Evolutionary conservation across 768 basidiomycete species (phyloP).

Genomic region (Tricholoma sp.): DNA sequence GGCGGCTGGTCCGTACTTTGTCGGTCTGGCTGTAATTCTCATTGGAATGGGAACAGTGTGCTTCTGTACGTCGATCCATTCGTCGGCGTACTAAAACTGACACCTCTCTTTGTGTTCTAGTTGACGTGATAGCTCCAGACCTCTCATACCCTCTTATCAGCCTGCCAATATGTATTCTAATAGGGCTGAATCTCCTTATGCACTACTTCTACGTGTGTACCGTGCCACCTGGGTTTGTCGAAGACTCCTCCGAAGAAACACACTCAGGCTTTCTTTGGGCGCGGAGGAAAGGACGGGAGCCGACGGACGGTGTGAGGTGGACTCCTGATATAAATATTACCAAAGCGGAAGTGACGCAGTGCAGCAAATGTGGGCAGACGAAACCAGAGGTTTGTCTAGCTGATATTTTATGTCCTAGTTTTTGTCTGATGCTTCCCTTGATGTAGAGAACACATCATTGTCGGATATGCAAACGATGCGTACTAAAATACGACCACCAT

Average conservation of each 20-base stretch:
- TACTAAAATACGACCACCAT: slow-evolving; percentile 89
- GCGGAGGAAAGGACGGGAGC: slow-evolving; percentile 22
- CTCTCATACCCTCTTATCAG: slow-evolving; percentile 56
- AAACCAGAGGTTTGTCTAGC: slow-evolving; percentile 70
- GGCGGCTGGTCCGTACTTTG: slow-evolving; percentile 88
- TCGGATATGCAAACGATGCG: slow-evolving; percentile 83
- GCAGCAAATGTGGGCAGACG: slow-evolving; percentile 60
- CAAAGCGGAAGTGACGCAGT: slow-evolving; percentile 51
- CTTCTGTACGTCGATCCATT: slow-evolving; percentile 62
- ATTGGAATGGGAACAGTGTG: slow-evolving; percentile 63
- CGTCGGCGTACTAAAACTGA: background rate
- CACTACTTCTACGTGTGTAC: slow-evolving; percentile 89
- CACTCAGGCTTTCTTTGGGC: slow-evolving; percentile 58
- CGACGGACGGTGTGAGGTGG: slow-evolving; percentile 45
- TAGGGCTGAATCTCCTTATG: slow-evolving; percentile 67
- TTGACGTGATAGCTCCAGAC: slow-evolving; percentile 71
- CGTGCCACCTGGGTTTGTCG: slow-evolving; percentile 72
- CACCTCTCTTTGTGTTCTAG: slow-evolving; percentile 34
- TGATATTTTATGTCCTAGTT: background rate
- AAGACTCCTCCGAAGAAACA: slow-evolving; percentile 43
- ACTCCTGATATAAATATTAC: slow-evolving; percentile 46
- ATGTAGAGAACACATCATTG: slow-evolving; percentile 88
- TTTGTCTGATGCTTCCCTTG: slow-evolving; percentile 10
- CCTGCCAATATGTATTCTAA: slow-evolving; percentile 66
- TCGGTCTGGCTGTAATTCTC: slow-evolving; percentile 72